A percentile compares a stretch with the other conserved stretches of the same genome.
phyloP scores from a whole-genome alignment of 805 yeast genomes.

The Osmozyma mogii region DNA sequence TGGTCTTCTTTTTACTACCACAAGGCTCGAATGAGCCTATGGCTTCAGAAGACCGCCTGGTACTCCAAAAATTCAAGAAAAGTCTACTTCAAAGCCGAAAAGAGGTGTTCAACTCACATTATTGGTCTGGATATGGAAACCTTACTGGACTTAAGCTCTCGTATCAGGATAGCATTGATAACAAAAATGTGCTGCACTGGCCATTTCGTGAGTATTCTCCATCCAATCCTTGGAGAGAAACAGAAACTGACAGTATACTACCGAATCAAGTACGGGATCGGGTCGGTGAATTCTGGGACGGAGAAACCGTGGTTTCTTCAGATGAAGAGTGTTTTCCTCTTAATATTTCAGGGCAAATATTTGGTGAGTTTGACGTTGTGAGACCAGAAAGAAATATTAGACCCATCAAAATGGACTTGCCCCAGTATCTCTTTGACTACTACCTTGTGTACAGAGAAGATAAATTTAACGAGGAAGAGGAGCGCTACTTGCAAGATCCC shows the following conservation, averaged over 20 bases:
- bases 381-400: conserved; percentile 9
- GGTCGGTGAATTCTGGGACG: conserved; percentile 50
- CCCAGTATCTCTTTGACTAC: conserved; percentile 23
- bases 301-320: conserved; percentile 4
- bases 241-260: conserved; percentile 46
- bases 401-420: conserved; percentile 17
- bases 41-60: conserved; percentile 17
- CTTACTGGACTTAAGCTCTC: conserved; percentile 66
- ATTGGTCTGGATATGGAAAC: conserved; percentile 53
- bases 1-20: conserved; percentile 24
- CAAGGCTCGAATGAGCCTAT: conserved; percentile 22
- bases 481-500: conserved; percentile 21
- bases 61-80: conserved; percentile 19
- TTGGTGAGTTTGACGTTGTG: conserved; percentile 32
- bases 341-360: conserved; percentile 42
- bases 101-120: conserved; percentile 33
- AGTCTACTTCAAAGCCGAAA: conserved; percentile 12
- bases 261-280: conserved; percentile 48
- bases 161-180: conserved; percentile 47
- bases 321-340: conserved; percentile 20
- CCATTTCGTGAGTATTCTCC: conserved; percentile 43
- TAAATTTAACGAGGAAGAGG: conserved; percentile 18
- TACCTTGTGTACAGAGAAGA: conserved; percentile 18
- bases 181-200: conserved; percentile 43
- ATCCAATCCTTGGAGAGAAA: conserved; percentile 38